A percentile compares a stretch with the other conserved stretches of the same genome.
Evolutionary conservation across 805 yeast genomes (phyloP).

Genomic region (Starmerella powellii): DNA sequence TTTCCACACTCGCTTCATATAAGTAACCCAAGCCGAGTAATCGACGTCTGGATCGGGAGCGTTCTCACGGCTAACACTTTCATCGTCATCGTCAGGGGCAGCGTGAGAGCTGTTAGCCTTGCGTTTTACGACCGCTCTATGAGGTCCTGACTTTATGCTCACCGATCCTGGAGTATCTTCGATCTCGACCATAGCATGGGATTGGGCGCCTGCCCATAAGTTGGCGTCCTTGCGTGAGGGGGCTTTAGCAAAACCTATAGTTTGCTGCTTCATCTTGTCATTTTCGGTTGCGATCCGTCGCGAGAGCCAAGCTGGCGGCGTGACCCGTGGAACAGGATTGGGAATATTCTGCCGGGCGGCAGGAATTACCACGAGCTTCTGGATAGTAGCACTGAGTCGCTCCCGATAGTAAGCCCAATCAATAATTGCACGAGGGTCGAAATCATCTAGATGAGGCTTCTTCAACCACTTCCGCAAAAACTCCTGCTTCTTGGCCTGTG

Average conservation of each 20-base stretch:
- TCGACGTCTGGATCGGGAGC: conserved; percentile 29
- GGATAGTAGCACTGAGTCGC: conserved; percentile 82
- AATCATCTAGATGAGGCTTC: conserved; percentile 61
- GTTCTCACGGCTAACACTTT: conserved; percentile 17
- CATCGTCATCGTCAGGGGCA: conserved; percentile 17
- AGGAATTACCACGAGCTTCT: conserved; percentile 90
- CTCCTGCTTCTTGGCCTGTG: conserved; percentile 50
- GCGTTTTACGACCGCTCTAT: conserved; percentile 22
- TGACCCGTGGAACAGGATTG: conserved; percentile 90
- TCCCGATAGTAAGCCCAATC: conserved; percentile 92
- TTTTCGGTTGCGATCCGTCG: conserved; percentile 47
- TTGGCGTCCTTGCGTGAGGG: conserved; percentile 19
- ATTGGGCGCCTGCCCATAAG: conserved; percentile 25
- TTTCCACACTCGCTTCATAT: conserved; percentile 82
- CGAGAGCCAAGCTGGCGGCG: conserved; percentile 87
- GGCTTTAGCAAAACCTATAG: conserved; percentile 46
- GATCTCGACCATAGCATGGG: conserved; percentile 41
- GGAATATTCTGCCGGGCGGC: conserved; percentile 82
- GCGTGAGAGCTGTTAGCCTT: conserved; percentile 32
- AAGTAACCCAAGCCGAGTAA: conserved; percentile 41
- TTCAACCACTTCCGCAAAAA: conserved; percentile 78
- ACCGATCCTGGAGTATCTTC: conserved; percentile 49
- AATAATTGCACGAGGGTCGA: conserved; percentile 77
- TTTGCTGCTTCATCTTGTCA: conserved; percentile 62
- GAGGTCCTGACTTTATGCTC: conserved; percentile 22